Base-by-base conservation (phyloP, 2,329 filamentous ascomycete species). In the Fusarium pseudocircinatum region DNA sequence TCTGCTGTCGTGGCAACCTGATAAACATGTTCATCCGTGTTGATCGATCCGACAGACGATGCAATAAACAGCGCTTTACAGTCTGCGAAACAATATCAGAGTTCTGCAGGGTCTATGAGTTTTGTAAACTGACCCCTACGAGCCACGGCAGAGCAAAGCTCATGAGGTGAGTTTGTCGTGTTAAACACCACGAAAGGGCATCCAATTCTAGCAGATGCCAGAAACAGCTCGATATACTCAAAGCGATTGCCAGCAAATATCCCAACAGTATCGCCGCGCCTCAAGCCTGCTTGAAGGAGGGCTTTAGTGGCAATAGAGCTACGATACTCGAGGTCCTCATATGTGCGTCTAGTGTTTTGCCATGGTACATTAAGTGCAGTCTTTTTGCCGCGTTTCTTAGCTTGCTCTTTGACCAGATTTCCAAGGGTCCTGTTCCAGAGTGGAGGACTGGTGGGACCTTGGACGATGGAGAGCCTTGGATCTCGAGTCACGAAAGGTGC, bases 41-140 rank as follows among this genome's bases (percentile, higher is more conserved):
- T 26, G 0, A 34, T 32, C 13, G 54, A 32, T 26, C 40, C 54
- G 4, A 57, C 36, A 3, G 39, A 44, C 0, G 54, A 44, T 2
- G 28, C 54, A 18, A 57, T 36, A 8, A 57, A 57, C 9, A 57
- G 14, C 4, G 18, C 30, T 6, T 44, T 57, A 11, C 40, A 57
- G 9, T 34, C 54, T 57, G 13, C 4, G 16, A 34, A 34, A 20
- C 5, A 13, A 14, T 3, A 24, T 50, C 7, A 50, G 47, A 32
- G 16, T 4, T 12, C 22, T 24, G 22, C 3, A 13, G 7, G 5
- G 0, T 7, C 15, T 4, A 5, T 14, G 15, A 9, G 10, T 6
- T 22, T 20, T 8, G 22, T 18, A 6, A 18, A 36, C 53, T 36
- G 6, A 57, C 53, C 40, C 18, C 53, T 57, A 18, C 53, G 28